Conservation (phyloP, 2,329 filamentous ascomycete species). For the Botrytis hyacinthi region DNA sequence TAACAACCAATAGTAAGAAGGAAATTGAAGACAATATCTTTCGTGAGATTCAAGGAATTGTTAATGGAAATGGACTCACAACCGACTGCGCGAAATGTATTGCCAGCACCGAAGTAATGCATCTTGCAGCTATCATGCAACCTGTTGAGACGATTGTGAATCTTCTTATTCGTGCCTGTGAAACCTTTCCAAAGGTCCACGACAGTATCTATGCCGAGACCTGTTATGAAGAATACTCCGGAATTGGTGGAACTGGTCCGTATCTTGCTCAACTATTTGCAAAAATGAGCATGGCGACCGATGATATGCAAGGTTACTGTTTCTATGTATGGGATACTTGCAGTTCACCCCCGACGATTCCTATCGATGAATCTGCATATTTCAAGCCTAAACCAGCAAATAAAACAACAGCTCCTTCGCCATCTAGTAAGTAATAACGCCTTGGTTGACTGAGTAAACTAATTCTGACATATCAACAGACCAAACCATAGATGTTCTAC, state of each 20-base stretch:
- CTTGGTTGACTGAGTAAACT: background rate
- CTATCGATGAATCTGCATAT: conserved; percentile 14
- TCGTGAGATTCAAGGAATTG: conserved; percentile 13
- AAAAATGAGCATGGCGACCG: conserved; percentile 19
- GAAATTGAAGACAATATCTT: conserved; percentile 21
- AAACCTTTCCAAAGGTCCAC: conserved; percentile 13
- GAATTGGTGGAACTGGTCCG: conserved; percentile 20
- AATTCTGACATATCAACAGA: background rate
- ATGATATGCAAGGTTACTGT: conserved; percentile 16
- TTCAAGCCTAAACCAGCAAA: conserved; percentile 19
- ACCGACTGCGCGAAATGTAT: conserved; percentile 18
- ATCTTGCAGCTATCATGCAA: conserved; percentile 20
- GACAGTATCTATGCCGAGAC: conserved; percentile 19
- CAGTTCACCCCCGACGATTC: background rate
- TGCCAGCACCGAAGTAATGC: conserved; percentile 18
- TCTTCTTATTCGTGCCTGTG: conserved; percentile 19
- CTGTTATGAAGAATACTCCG: conserved; percentile 20
- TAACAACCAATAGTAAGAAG: conserved; percentile 1
- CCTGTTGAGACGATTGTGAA: conserved; percentile 13
- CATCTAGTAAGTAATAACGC: background rate
- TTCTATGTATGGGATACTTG: conserved; percentile 18
- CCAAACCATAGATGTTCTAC: conserved; percentile 31
- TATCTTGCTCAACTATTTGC: conserved; percentile 18
- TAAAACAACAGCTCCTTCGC: conserved; percentile 3
- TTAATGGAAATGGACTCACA: conserved; percentile 9